These are phyloP conservation scores for Kluyveromyces lactis DNA, from an alignment of 805 yeast species.

Conservation along the genomic window DNA sequence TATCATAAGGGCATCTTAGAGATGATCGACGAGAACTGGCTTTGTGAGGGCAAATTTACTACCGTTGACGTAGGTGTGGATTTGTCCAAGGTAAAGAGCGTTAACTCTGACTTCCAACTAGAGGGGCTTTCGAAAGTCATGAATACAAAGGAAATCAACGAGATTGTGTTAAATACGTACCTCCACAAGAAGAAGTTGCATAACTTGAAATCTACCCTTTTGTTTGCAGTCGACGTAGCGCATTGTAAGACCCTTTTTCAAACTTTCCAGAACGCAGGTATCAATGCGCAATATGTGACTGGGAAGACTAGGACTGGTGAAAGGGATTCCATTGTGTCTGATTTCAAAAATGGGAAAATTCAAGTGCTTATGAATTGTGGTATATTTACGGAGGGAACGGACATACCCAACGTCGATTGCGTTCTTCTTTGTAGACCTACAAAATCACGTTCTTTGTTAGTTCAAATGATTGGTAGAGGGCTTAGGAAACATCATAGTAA, in stretches of 20 bases:
- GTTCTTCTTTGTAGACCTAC: constrained; percentile 77
- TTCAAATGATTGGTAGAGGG: constrained; percentile 92
- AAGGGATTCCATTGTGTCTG: constrained; percentile 44
- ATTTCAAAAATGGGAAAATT: constrained; percentile 53
- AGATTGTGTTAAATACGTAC: constrained; percentile 47
- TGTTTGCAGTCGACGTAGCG: constrained; percentile 68
- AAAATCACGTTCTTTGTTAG: constrained; percentile 55
- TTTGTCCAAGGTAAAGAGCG: constrained; percentile 29
- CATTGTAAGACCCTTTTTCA: constrained; percentile 53
- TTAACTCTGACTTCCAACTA: constrained; percentile 42
- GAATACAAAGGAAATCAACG: constrained; percentile 46
- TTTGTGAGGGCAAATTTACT: constrained; percentile 61
- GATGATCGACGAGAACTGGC: constrained; percentile 61
- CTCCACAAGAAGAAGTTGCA: constrained; percentile 34
- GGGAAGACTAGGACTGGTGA: constrained; percentile 50
- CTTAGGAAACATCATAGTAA: constrained; percentile 57
- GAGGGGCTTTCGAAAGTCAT: constrained; percentile 45
- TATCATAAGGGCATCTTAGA: constrained; percentile 56
- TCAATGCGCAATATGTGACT: constrained; percentile 64
- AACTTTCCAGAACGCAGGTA: constrained; percentile 47
- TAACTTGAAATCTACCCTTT: constrained; percentile 48
- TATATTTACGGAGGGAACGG: constrained; percentile 91
- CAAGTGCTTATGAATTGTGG: constrained; percentile 81
- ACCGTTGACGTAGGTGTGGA: constrained; percentile 44
- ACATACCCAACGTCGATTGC: constrained; percentile 82